These are phyloP conservation scores for Cylindrotheca fusiformis DNA, from an alignment of 108 stramenopile species.

Conservation along the genomic window DNA sequence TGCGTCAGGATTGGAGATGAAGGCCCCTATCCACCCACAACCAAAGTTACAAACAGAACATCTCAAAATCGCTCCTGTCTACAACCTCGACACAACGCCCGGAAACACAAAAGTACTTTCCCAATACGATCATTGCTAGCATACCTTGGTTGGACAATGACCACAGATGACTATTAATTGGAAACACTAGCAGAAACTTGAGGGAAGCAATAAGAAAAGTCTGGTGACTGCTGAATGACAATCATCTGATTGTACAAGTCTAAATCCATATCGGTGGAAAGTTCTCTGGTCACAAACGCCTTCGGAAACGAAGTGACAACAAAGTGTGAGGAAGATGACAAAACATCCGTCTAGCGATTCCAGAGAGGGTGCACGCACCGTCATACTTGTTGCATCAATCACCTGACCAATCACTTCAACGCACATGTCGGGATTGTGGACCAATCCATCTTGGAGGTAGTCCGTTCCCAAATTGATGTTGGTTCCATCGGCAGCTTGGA, in stretches of 20 bases:
- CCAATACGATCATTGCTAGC: too few species aligned
- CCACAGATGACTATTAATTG: too few species aligned
- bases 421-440: slow-evolving; percentile 20
- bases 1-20: too few species aligned
- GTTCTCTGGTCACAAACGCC: slow-evolving; percentile 49
- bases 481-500: slow-evolving; percentile 42
- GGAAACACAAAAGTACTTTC: too few species aligned
- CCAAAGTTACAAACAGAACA: too few species aligned
- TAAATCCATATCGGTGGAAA: slow-evolving; percentile 48
- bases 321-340: not conserved
- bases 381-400: slow-evolving; percentile 19
- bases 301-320: slow-evolving; percentile 16
- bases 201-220: too few species aligned
- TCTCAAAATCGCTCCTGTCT: too few species aligned
- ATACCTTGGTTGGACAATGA: too few species aligned
- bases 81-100: too few species aligned
- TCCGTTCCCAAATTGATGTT: slow-evolving; percentile 12
- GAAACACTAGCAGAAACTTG: too few species aligned
- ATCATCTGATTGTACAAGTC: slow-evolving; percentile 55
- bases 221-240: slow-evolving; percentile 38
- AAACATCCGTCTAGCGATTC: not conserved
- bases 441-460: slow-evolving; percentile 1
- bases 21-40: too few species aligned
- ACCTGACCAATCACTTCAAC: slow-evolving; percentile 43
- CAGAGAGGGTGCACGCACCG: slow-evolving; percentile 8